Evolutionary conservation across 495 filamentous ascomycete species (phyloP), one percentile per base, ranked within the genome.

Genomic region (Aspergillus egyptiacus): DNA sequence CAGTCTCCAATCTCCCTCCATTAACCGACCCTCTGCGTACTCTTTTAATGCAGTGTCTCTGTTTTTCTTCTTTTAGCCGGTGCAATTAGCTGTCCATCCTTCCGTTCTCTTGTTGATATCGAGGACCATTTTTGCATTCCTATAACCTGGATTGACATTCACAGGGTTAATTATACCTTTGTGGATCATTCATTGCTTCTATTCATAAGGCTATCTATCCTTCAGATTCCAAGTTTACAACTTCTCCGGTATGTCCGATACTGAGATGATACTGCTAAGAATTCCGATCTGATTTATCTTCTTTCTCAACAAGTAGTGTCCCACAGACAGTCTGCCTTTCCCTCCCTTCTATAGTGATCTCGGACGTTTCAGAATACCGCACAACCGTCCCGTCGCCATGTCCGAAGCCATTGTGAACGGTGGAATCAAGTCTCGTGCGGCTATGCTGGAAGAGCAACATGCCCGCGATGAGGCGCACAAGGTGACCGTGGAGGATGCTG

Each of bases 391-490:
- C 34, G 44, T 54, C 61, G 63, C 42, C 45, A 80, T 78, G 75
- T 65, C 75, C 34, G 71, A 79, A 59, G 47, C 65, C 50, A 58
- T 64, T 44, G 58, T 64, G 45, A 75, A 69, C 39, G 64, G 65
- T 37, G 65, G 64, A 33, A 56, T 63, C 31, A 66, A 68, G 55
- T 73, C 69, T 36, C 70, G 86, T 27, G 91, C 90, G 18, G 83
- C 87, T 57, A 78, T 81, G 70, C 79, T 95, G 31, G 81, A 85
- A 65, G 76, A 88, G 55, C 81, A 89, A 66, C 91, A 95, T 68
- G 70, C 74, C 18, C 75, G 67, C 31, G 80, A 81, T 40, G 78
- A 78, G 56, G 69, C 74, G 24, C 86, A 91, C 65, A 77, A 78
- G 49, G 69, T 73, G 25, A 87, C 82, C 5, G 77, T 95, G 32